These are phyloP conservation scores for Suillus subalutaceus DNA, from an alignment of 768 basidiomycete genomes.

Conservation along the genomic window DNA sequence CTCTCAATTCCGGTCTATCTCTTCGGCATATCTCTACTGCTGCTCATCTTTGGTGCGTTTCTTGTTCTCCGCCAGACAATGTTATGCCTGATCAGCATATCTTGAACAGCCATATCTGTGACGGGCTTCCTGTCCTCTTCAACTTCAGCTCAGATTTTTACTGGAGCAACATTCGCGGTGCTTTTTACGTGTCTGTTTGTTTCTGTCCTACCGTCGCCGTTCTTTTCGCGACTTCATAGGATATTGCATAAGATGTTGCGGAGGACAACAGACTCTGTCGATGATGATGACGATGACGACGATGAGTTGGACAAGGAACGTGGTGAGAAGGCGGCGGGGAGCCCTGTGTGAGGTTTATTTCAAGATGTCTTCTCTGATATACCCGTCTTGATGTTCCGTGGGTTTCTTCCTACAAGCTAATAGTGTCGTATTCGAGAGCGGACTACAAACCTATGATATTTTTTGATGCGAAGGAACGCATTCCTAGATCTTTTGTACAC, in stretches of 20 bases:
- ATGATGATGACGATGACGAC: background rate
- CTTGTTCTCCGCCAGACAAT: background rate
- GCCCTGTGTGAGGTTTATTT: background rate
- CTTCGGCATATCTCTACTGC: background rate
- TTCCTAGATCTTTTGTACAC: background rate
- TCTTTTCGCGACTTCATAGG: background rate
- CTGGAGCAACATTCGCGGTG: background rate
- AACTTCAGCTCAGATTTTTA: background rate
- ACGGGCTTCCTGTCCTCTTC: constrained; percentile 5
- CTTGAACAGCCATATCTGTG: background rate
- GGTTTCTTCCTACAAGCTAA: background rate
- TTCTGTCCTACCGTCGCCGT: background rate
- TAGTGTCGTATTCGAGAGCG: background rate
- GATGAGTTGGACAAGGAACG: background rate
- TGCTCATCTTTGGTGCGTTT: background rate
- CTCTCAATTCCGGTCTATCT: background rate
- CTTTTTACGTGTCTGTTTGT: background rate
- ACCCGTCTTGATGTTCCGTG: background rate
- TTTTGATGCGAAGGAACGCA: background rate
- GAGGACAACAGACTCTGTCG: too few species aligned
- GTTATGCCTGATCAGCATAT: background rate
- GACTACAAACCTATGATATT: background rate
- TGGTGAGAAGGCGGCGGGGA: background rate
- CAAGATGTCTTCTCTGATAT: background rate
- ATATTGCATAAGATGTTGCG: background rate